Base-by-base conservation (phyloP, 345 rosid species). In the Draba incana region DNA sequence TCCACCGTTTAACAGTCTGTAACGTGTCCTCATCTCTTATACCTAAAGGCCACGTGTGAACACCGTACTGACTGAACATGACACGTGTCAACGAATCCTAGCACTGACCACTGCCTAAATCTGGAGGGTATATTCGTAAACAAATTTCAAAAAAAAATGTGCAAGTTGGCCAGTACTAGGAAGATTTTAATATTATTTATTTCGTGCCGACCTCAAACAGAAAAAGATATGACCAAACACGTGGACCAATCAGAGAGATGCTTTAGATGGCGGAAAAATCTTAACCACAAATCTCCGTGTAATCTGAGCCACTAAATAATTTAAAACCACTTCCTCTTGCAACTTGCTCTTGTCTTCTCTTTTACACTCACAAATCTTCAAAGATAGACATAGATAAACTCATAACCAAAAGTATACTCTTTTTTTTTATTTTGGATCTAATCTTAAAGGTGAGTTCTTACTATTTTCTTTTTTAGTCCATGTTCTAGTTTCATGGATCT, bases 221-320 rank as follows among this genome's bases (percentile, higher is more conserved):
- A 69, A 69, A 56, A 75, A 50, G 57, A 69, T 75, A 69, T 69
- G 61, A 10, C 2, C 7, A 0, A 15, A 75, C 71, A 69, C 71
- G 71, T 69, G 75, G 70, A 64, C 79, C 75, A 75, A 75, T 75
- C 23, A 64, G 4, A 75, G 69, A 33, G 37, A 35, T 48, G 66
- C 14, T 75, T 63, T 75, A 63, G 79, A 75, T 69, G 79, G 79
- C 63, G 67, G 50, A 63, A 4, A 24, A 25, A 75, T 69, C 49
- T 75, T 4, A 49, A 56, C 79, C 75, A 57, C 75, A 57, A 69
- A 69, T 62, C 79, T 69, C 1, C 12, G 66, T 27, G 44, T 57
- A 69, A 56, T 46, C 64, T 57, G 30, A 41, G 75, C 75, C 79
- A 69, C 75, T 7, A 38, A 38, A 33, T 23, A 42, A 72, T 46